Evolutionary conservation across 2,329 filamentous ascomycete species (phyloP).

Genomic region (Colletotrichum sp.): DNA sequence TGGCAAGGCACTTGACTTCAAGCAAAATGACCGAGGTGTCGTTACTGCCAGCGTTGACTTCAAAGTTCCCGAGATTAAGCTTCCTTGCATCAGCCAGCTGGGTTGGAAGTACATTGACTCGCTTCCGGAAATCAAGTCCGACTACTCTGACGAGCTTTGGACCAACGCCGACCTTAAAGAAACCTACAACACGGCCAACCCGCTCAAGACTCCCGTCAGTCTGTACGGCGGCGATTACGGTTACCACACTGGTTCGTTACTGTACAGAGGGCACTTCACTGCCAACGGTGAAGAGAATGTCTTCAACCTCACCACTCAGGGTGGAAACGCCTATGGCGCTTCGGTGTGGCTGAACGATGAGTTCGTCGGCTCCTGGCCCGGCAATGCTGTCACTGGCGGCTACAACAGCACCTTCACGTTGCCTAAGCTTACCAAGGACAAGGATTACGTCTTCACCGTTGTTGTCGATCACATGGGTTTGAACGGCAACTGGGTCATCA

Average conservation of each 20-base stretch:
- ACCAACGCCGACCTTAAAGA: slow-evolving; percentile 42
- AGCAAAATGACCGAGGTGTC: slow-evolving; percentile 19
- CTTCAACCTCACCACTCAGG: slow-evolving; percentile 62
- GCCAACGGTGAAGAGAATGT: slow-evolving; percentile 61
- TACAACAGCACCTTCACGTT: slow-evolving; percentile 61
- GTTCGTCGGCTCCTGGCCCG: slow-evolving; percentile 67
- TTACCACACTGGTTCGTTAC: slow-evolving; percentile 67
- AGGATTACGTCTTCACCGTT: slow-evolving; percentile 66
- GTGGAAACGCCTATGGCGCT: slow-evolving; percentile 68
- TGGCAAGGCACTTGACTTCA: slow-evolving; percentile 17
- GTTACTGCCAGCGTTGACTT: slow-evolving; percentile 25
- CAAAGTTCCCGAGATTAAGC: slow-evolving; percentile 15
- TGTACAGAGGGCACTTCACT: slow-evolving; percentile 71
- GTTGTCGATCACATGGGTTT: slow-evolving; percentile 74
- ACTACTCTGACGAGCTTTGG: slow-evolving; percentile 46
- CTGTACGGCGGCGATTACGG: slow-evolving; percentile 74
- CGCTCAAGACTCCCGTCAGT: slow-evolving; percentile 62
- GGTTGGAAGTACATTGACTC: slow-evolving; percentile 25
- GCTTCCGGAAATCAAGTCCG: slow-evolving; percentile 22
- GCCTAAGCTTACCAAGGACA: slow-evolving; percentile 53
- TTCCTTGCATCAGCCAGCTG: slow-evolving; percentile 8
- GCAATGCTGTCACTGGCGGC: slow-evolving; percentile 50
- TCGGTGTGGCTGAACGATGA: slow-evolving; percentile 66
- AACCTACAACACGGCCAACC: slow-evolving; percentile 26
- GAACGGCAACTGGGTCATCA: slow-evolving; percentile 65